These are phyloP conservation scores for Hygrocybe punicea DNA, from an alignment of 768 basidiomycete species.

Conservation along the genomic window DNA sequence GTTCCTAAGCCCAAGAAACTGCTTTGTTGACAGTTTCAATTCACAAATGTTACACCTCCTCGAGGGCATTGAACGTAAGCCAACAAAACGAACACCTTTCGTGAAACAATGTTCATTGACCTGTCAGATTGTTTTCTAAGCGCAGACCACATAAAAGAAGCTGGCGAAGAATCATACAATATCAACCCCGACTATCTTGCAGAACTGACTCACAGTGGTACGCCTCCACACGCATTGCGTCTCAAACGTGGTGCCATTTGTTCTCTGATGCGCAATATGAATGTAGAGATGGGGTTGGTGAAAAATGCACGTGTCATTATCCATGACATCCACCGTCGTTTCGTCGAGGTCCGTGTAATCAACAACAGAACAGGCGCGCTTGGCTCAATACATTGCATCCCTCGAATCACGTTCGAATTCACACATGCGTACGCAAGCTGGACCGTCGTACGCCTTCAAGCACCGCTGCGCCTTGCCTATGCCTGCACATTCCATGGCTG, in stretches of 20 bases:
- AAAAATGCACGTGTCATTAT: background rate
- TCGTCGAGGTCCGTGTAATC: too few relatives aligned
- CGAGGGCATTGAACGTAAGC: too few relatives aligned
- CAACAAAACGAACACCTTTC: background rate
- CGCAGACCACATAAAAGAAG: background rate
- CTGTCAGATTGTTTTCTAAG: background rate
- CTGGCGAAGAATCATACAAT: background rate
- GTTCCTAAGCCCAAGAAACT: background rate
- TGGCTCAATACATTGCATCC: too few relatives aligned
- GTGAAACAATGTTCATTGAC: background rate
- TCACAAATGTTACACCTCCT: background rate
- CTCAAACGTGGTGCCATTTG: background rate
- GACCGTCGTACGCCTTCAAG: too few relatives aligned
- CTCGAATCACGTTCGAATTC: too few relatives aligned
- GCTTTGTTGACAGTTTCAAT: background rate
- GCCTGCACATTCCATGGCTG: too few relatives aligned
- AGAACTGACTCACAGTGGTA: background rate
- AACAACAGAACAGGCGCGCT: too few relatives aligned
- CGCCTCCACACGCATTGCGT: background rate
- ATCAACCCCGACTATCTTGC: background rate
- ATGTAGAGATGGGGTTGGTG: too few relatives aligned
- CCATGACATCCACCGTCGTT: too few relatives aligned
- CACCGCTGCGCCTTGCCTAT: too few relatives aligned
- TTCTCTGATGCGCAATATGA: background rate
- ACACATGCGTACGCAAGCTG: too few relatives aligned